These are phyloP conservation scores for Polyplosphaeria fusca DNA, from an alignment of 495 filamentous ascomycete species.

Conservation along the genomic window DNA sequence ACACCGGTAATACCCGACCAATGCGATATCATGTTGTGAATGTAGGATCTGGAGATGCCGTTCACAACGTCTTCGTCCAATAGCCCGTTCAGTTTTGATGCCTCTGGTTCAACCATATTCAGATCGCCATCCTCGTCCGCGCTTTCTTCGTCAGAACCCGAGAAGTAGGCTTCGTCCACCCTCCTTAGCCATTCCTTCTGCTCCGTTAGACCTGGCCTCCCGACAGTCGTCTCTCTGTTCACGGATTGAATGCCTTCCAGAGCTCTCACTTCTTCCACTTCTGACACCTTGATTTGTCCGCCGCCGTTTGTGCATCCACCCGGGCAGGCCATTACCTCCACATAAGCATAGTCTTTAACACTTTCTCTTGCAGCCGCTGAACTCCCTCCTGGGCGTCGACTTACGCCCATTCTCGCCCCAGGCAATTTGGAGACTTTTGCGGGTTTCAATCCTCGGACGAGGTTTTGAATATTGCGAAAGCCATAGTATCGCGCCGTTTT, in stretches of 20 bases:
- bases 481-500: constrained; percentile 90
- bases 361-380: constrained; percentile 41
- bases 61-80: constrained; percentile 43
- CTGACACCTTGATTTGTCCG: constrained; percentile 86
- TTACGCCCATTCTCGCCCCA: constrained; percentile 56
- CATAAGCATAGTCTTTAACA: constrained; percentile 70
- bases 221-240: constrained; percentile 39
- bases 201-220: constrained; percentile 62
- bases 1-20: constrained; percentile 73
- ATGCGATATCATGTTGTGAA: constrained; percentile 59
- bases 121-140: constrained; percentile 29
- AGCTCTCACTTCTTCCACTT: constrained; percentile 48
- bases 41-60: constrained; percentile 46
- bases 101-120: constrained; percentile 18
- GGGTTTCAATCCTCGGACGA: constrained; percentile 86
- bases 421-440: constrained; percentile 70
- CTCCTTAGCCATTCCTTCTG: constrained; percentile 82
- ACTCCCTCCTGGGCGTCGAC: constrained; percentile 41
- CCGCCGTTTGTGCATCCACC: constrained; percentile 97
- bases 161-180: constrained; percentile 95
- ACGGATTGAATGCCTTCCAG: constrained; percentile 31
- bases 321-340: constrained; percentile 98
- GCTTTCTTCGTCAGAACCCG: constrained; percentile 49
- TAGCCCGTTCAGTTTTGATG: constrained; percentile 8
- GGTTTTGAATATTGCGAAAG: constrained; percentile 96